Percentiles rank a stretch among this genome's conserved stretches.
Conservation (phyloP, 495 filamentous ascomycete genomes). For the Terfezia claveryi region DNA sequence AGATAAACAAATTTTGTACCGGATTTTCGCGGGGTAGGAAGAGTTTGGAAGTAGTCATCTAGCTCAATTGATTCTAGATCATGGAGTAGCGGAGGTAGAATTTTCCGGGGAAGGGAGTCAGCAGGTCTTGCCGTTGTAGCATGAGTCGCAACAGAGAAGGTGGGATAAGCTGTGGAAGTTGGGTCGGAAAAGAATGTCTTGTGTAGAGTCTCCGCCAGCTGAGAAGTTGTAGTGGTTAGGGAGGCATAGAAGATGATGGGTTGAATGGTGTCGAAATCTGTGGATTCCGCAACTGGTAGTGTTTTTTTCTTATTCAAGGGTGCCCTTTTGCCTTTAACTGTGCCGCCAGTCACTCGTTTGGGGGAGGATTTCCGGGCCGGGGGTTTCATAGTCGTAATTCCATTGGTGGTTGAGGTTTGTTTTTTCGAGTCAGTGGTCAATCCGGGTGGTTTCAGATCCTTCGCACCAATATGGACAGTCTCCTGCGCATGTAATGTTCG, state of each 20-base stretch:
- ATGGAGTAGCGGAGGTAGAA: conserved; percentile 41
- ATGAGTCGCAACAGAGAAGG: conserved; percentile 17
- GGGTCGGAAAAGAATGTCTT: conserved; percentile 12
- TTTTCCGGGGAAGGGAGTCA: conserved; percentile 11
- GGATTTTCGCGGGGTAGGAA: conserved; percentile 25
- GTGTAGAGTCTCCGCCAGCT: conserved; percentile 33
- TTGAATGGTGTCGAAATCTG: conserved; percentile 33
- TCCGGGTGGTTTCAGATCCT: neutral
- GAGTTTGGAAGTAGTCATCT: conserved; percentile 68
- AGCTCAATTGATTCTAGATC: conserved; percentile 72
- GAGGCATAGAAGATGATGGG: conserved; percentile 73
- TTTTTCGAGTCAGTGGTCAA: neutral
- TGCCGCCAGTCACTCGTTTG: conserved; percentile 28
- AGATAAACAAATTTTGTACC: conserved; percentile 51
- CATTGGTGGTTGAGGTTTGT: conserved; percentile 1
- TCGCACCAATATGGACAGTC: neutral
- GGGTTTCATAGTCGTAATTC: neutral
- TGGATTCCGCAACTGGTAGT: conserved; percentile 10
- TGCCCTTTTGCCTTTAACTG: neutral
- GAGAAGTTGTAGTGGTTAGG: conserved; percentile 57
- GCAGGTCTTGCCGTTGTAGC: conserved; percentile 16
- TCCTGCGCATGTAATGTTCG: neutral
- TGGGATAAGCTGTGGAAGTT: conserved; percentile 10
- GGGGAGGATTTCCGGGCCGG: conserved; percentile 18
- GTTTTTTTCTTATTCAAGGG: conserved; percentile 16